Percentiles rank a stretch among this genome's conserved stretches.
These are phyloP conservation scores for Amanita fuliginea DNA, from an alignment of 768 basidiomycete genomes.

Conservation along the genomic window DNA sequence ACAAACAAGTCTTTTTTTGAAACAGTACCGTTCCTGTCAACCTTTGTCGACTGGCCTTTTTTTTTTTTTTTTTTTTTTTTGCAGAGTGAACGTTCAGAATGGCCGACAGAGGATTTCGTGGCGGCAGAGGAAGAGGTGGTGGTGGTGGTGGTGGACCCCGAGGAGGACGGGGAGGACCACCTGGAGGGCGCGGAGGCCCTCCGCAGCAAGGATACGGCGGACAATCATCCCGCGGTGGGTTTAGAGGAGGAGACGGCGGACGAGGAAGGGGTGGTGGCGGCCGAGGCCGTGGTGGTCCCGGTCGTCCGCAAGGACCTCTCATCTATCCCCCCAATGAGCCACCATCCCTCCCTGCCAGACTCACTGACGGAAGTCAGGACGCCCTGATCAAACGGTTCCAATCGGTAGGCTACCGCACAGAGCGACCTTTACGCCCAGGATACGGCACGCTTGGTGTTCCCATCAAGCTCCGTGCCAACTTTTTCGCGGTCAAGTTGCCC, in stretches of 20 bases:
- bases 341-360: conserved; percentile 26
- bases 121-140: conserved; percentile 18
- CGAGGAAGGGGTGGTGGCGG: neutral
- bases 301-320: neutral
- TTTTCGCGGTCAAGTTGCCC: conserved; percentile 42
- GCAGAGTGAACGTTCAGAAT: neutral
- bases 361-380: conserved; percentile 17
- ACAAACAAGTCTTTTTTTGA: neutral
- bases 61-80: neutral
- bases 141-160: conserved; percentile 12
- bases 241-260: conserved; percentile 10
- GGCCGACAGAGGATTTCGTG: conserved; percentile 8
- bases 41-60: neutral
- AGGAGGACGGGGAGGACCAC: neutral
- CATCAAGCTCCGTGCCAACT: conserved; percentile 48
- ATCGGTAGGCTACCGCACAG: conserved; percentile 18
- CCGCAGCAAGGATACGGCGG: no score
- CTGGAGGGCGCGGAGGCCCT: neutral
- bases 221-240: conserved; percentile 15
- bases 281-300: conserved; percentile 7
- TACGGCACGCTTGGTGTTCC: conserved; percentile 40
- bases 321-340: conserved; percentile 21
- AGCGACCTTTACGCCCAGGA: conserved; percentile 42
- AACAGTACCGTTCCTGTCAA: neutral
- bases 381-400: conserved; percentile 29